Base-by-base conservation (phyloP, 2,329 filamentous ascomycete genomes). In the Colletotrichum scovillei region DNA sequence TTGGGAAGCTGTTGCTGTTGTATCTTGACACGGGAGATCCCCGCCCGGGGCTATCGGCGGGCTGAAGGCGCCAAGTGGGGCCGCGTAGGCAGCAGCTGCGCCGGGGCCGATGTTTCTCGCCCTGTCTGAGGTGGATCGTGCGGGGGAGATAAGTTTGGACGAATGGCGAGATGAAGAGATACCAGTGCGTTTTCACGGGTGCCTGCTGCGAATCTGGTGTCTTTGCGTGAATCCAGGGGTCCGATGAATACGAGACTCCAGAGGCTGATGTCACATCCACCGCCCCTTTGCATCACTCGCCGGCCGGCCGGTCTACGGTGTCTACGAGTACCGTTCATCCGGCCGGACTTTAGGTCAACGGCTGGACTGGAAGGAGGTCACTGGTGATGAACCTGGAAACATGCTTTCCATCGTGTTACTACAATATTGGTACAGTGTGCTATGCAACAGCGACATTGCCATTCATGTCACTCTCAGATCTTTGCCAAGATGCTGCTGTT, bases 401-500 rank as follows among this genome's bases (percentile, higher is more conserved):
- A 19, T 49, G 3, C 6, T 7, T 42, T 49, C 19, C 7, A 49
- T 42, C 14, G 4, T n/a, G 16, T 49, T 49, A 9, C 42, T 3
- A n/a, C 42, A 49, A 49, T 49, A 1, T 19, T 52, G 26, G 0
- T 14, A 26, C 8, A 26, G 9, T 3, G 26, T 26, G 11, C 26
- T 32, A 11, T 12, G n/a, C 19, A 8, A 8, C 14, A 24, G 22
- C 16, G 11, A 9, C 19, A 14, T 26, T 24, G n/a, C 28, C n/a
- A 9, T 22, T 5, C 7, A 7, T 7, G 2, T 24, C 9, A 32
- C 4, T 26, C 22, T 63, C 26, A 84, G 1, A 86, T 74, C 76
- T 79, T 84, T 35, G 82, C 82, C 22, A 84, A 76, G 14, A 81
- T 72, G 24, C 77, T 81, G 59, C 76, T 79, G 73, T 82, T 85